These are phyloP conservation scores for Aspergillus diversus DNA, from an alignment of 495 filamentous ascomycete genomes.

Conservation along the genomic window DNA sequence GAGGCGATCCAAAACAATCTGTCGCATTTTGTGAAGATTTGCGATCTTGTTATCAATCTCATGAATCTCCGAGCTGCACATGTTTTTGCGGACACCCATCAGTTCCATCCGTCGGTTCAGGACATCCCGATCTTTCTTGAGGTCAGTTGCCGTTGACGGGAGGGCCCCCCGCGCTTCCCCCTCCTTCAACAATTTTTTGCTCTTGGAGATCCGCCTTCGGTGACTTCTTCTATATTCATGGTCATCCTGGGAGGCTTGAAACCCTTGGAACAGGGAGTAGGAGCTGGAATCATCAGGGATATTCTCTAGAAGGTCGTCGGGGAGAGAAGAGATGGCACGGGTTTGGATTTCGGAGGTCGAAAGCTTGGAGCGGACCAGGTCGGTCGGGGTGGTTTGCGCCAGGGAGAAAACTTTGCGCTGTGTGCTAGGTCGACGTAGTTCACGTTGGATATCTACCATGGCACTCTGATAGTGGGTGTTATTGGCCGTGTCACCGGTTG, in stretches of 20 bases:
- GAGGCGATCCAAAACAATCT: constrained; percentile 87
- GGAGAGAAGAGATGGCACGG: constrained; percentile 83
- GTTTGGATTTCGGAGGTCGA: constrained; percentile 94
- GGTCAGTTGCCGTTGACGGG: constrained; percentile 64
- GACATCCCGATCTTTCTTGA: constrained; percentile 76
- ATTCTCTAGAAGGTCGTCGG: constrained; percentile 86
- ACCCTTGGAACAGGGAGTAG: constrained; percentile 96
- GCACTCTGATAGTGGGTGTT: constrained; percentile 75
- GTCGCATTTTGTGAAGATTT: constrained; percentile 91
- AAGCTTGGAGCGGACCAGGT: constrained; percentile 89
- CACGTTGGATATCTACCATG: constrained; percentile 86
- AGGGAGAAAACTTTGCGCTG: constrained; percentile 91
- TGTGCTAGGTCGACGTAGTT: constrained; percentile 77
- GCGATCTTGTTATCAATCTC: constrained; percentile 97
- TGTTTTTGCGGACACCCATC: constrained; percentile 91
- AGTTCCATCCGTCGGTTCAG: constrained; percentile 85
- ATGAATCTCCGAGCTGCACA: constrained; percentile 93
- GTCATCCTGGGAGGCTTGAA: constrained; percentile 79
- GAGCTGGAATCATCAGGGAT: constrained; percentile 82
- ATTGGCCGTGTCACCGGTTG: constrained; percentile 59
- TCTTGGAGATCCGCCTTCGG: constrained; percentile 68
- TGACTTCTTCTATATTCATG: constrained; percentile 65
- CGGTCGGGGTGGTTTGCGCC: constrained; percentile 83
- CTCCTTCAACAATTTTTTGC: constrained; percentile 73
- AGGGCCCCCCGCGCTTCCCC: constrained; percentile 52